phyloP scores from a whole-genome alignment of 345 rosid genomes.

The sweet orange (Citrus sinensis) region DNA sequence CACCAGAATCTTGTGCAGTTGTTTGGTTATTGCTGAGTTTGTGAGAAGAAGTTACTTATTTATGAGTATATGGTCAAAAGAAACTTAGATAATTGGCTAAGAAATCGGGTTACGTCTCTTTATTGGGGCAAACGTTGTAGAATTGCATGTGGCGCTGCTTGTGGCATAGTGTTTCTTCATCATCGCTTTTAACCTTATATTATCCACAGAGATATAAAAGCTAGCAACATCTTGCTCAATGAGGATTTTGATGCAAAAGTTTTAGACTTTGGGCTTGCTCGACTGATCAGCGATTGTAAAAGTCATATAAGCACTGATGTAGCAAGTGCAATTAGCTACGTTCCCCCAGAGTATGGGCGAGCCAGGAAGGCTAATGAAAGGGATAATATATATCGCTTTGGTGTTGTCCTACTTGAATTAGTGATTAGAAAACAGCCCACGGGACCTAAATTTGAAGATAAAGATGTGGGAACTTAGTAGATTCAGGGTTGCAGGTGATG shows the following conservation, averaged over 20 bases:
- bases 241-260: constrained; percentile 80
- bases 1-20: constrained; percentile 81
- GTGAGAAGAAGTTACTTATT: constrained; percentile 83
- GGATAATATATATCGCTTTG: constrained; percentile 88
- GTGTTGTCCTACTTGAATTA: constrained; percentile 76
- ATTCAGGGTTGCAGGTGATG: constrained; percentile 58
- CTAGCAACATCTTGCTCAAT: constrained; percentile 75
- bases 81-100: constrained; percentile 77
- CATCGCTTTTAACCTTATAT: constrained; percentile 88
- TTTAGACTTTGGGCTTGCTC: constrained; percentile 85
- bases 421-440: constrained; percentile 89
- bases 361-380: constrained; percentile 63
- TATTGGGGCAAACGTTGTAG: constrained; percentile 76
- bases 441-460: constrained; percentile 83
- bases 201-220: constrained; percentile 86
- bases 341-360: constrained; percentile 91
- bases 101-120: constrained; percentile 59
- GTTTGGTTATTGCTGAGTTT: constrained; percentile 73
- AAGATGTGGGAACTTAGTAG: constrained; percentile 84
- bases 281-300: constrained; percentile 85
- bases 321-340: constrained; percentile 82
- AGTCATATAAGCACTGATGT: constrained; percentile 85
- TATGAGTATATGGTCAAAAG: constrained; percentile 95
- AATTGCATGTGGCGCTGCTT: constrained; percentile 77
- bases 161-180: constrained; percentile 79